Evolutionary conservation across 805 yeast species (phyloP).

Genomic region (Blastobotrys peoriensis): DNA sequence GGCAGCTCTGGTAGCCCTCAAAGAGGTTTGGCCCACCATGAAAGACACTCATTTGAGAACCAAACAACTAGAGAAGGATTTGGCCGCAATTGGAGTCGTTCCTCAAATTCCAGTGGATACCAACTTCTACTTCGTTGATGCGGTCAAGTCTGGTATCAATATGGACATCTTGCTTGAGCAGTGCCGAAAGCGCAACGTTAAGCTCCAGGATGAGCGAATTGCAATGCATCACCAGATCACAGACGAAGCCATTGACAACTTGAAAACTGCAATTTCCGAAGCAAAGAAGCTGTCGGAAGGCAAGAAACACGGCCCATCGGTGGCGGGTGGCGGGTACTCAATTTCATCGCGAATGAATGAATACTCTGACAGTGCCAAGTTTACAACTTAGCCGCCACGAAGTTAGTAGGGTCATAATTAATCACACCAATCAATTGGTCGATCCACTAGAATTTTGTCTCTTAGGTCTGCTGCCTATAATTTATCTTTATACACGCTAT

Average conservation of each 20-base stretch:
- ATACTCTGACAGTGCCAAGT: background rate
- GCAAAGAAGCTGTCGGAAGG: constrained; percentile 28
- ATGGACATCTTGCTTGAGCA: constrained; percentile 46
- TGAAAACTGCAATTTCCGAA: constrained; percentile 2
- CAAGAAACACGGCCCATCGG: constrained; percentile 27
- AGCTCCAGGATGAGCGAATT: constrained; percentile 62
- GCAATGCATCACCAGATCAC: constrained; percentile 70
- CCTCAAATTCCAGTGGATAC: constrained; percentile 71
- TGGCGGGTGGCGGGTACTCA: background rate
- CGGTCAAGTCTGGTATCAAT: constrained; percentile 52
- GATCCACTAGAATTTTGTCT: background rate
- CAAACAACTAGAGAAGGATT: constrained; percentile 36
- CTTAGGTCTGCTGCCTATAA: too few species aligned
- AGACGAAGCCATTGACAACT: constrained; percentile 42
- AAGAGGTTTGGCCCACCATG: constrained; percentile 57
- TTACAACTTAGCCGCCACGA: background rate
- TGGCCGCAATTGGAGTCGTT: constrained; percentile 39
- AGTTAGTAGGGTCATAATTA: background rate
- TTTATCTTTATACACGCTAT: too few species aligned
- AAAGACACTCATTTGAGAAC: constrained; percentile 44
- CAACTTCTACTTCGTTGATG: constrained; percentile 74
- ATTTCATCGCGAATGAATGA: background rate
- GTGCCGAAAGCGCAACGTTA: constrained; percentile 55
- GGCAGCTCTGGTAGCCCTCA: constrained; percentile 71
- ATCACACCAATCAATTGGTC: background rate